Base-by-base conservation (phyloP, 257 asterid genomes). In the Linaria vulgaris region DNA sequence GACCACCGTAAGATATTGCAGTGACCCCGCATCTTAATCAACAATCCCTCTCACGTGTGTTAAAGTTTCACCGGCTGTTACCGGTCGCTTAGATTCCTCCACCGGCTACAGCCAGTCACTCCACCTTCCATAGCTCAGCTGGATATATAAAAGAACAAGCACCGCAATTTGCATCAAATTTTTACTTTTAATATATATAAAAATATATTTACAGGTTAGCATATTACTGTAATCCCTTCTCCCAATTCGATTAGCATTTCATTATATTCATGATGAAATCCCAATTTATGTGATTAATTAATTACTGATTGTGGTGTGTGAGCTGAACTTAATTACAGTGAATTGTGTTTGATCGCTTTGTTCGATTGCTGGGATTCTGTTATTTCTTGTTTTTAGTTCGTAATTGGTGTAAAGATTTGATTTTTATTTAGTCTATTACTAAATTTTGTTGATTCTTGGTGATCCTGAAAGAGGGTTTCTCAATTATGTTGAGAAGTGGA, bases 121-220 rank as follows among this genome's bases (percentile, higher is more conserved):
- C 63, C 73, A 59, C 72, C 63, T 53, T 72, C n/a, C n/a, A n/a
- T n/a, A 55, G 76, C 81, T 85, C 91, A n/a, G 85, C 88, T 79
- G 71, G 80, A 68, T 84, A 78, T 80, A 83, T 82, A 80, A 69
- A 50, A 72, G 61, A 63, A 69, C 68, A 76, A 75, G 56, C 41
- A 34, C 41, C 10, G 41, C 10, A 34, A 34, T 63, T 55, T 23
- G 43, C 64, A 0, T 1, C 48, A 44, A 54, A 62, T 20, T 37
- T 64, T 41, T 22, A n/a, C n/a, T 54, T 20, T 13, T 13, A 19
- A 4, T n/a, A 23, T 27, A 54, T 47, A 50, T 41, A 21, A 27
- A 13, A 27, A 13, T 27, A 27, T 27, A 2, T 27, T 27, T 6
- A 27, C 34, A 78, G 91, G 95, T 81, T 76, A 45, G 87, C 64